phyloP scores from a whole-genome alignment of 257 asterid species.

The Avicennia marina region DNA sequence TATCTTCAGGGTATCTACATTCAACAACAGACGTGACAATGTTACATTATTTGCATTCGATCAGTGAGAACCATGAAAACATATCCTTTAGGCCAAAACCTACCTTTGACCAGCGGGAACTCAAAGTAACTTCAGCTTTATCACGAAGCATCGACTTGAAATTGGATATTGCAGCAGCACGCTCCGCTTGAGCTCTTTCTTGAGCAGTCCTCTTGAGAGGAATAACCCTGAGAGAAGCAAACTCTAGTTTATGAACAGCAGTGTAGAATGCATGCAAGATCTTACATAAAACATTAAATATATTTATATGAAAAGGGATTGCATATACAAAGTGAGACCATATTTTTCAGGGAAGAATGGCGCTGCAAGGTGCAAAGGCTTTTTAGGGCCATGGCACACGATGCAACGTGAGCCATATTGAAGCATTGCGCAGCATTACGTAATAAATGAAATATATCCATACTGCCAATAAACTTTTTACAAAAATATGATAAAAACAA shows the following conservation, averaged over 20 bases:
- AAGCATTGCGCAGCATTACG: too few species aligned
- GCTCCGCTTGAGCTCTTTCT: slow-evolving; percentile 77
- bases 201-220: slow-evolving; percentile 68
- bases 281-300: background rate
- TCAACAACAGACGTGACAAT: too few species aligned
- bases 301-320: background rate
- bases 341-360: background rate
- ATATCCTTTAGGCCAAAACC: background rate
- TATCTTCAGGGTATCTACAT: too few species aligned
- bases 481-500: too few species aligned
- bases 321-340: background rate
- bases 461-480: too few species aligned
- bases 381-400: too few species aligned
- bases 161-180: slow-evolving; percentile 57
- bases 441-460: too few species aligned
- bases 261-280: slow-evolving; percentile 5
- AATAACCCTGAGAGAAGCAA: slow-evolving; percentile 51
- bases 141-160: slow-evolving; percentile 87
- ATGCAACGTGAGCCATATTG: too few species aligned
- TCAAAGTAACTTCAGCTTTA: slow-evolving; percentile 54
- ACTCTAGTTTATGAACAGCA: slow-evolving; percentile 18
- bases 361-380: too few species aligned
- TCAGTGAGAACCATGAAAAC: background rate
- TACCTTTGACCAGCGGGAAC: slow-evolving; percentile 96
- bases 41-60: too few species aligned